Base-by-base conservation (phyloP, 306 rosid genomes). In the Inga oerstediana region DNA sequence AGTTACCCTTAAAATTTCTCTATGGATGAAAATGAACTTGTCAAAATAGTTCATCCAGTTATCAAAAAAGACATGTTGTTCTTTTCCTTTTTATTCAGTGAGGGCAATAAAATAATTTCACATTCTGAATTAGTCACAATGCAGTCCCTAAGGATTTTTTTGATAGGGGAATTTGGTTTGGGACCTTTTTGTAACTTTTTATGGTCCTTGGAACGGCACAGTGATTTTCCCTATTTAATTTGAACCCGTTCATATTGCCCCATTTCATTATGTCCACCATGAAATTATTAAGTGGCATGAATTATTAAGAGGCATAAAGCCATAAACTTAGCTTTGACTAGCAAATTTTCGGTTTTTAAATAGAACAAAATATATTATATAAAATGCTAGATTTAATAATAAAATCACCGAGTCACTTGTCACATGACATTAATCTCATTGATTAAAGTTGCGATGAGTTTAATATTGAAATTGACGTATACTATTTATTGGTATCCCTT, bases 261-360 rank as follows among this genome's bases (percentile, higher is more conserved):
- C 69, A 76, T 80, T 43, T 72, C 61, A 51, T 6, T 56, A 22
- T 46, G 86, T 84, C 86, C 83, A 80, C 39, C 43, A 65, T 58
- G 61, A 85, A 85, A 27, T 27, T 27, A 27, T 27, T 27, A 27
- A 27, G 30, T 27, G 30, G 30, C 43, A 65, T 58, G 61, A 85
- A 82, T 44, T 49, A 74, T 41, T 20, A 58, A 77, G 7, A 80
- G 35, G 49, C 72, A 52, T 14, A 52, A 52, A 52, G 59, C 22
- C 59, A 66, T 75, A 73, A 52, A 3, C 8, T 46, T 30, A 45
- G 8, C 45, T 68, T 75, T 39, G 61, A 24, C 20, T 10, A 61
- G 41, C 51, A 27, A 44, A 46, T 52, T 20, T 19, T n/a, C 0
- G 4, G 1, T 22, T 59, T 54, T 39, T 4, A 66, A 75, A 62